These are phyloP conservation scores for Glycine tomentella DNA, from an alignment of 306 rosid species.

Conservation along the genomic window DNA sequence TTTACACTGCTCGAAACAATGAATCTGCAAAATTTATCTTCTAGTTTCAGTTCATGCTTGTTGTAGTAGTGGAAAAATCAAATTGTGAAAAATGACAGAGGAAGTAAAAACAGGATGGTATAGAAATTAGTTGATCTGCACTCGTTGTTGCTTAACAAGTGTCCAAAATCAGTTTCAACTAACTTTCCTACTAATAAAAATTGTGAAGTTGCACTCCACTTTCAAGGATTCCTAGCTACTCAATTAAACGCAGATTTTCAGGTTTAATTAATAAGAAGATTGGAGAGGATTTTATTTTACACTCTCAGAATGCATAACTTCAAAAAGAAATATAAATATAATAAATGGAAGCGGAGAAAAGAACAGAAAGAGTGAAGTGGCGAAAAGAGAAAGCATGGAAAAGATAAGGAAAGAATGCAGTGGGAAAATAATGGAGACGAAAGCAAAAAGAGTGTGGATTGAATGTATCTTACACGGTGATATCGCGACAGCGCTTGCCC, in stretches of 20 bases:
- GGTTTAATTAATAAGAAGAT: no score
- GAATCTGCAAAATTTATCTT: conserved; percentile 53
- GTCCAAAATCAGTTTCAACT: not conserved
- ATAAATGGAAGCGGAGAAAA: no score
- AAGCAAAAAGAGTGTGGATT: no score
- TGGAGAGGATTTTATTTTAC: no score
- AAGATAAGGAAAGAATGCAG: not conserved
- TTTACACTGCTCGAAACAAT: conserved; percentile 13
- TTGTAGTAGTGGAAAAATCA: not conserved
- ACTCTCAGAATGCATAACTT: no score
- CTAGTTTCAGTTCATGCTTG: not conserved
- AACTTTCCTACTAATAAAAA: not conserved
- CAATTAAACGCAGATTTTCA: no score
- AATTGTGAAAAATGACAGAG: not conserved
- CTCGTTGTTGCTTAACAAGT: not conserved
- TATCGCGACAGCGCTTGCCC: not conserved
- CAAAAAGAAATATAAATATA: no score
- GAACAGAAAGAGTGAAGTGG: no score
- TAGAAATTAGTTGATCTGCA: not conserved
- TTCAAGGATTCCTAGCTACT: no score
- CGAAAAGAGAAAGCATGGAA: no score
- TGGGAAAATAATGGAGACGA: not conserved
- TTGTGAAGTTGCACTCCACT: no score
- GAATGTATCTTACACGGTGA: not conserved
- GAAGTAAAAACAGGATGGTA: not conserved